Conservation (phyloP, 2,329 filamentous ascomycete species). For the Fonsecaea erecta region DNA sequence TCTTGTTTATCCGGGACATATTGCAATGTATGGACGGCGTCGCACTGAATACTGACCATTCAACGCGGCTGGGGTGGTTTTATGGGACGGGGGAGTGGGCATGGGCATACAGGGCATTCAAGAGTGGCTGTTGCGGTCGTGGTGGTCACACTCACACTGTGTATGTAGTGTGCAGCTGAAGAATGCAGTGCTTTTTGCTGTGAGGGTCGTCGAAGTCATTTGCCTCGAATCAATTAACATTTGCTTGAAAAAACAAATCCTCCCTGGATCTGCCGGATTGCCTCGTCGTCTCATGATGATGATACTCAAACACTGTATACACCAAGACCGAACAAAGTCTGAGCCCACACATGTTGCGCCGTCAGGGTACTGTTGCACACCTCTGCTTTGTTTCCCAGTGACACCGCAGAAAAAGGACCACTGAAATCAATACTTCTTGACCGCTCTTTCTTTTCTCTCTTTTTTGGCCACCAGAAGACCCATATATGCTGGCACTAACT, state of each 20-base stretch:
- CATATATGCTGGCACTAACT: no score
- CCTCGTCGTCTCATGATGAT: background rate
- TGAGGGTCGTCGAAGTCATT: background rate
- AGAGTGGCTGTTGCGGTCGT: background rate
- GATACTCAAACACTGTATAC: no score
- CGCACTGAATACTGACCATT: background rate
- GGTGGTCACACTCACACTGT: no score
- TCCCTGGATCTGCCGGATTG: background rate
- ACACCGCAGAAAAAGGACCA: no score
- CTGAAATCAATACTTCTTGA: no score
- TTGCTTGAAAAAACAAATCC: no score
- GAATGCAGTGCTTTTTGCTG: background rate
- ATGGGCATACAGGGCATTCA: background rate
- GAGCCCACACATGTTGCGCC: no score
- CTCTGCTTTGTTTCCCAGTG: no score
- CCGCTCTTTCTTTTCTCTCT: no score
- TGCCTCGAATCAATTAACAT: background rate
- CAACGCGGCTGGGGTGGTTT: background rate
- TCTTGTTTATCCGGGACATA: slow-evolving; percentile 15
- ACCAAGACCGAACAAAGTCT: no score
- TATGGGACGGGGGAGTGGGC: background rate
- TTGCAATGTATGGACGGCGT: slow-evolving; percentile 10
- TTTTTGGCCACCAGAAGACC: no score
- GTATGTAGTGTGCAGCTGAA: background rate
- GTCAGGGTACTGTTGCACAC: no score